Base-by-base conservation (phyloP, 1,284 basidiomycete species). In the Moniliella sp. region DNA sequence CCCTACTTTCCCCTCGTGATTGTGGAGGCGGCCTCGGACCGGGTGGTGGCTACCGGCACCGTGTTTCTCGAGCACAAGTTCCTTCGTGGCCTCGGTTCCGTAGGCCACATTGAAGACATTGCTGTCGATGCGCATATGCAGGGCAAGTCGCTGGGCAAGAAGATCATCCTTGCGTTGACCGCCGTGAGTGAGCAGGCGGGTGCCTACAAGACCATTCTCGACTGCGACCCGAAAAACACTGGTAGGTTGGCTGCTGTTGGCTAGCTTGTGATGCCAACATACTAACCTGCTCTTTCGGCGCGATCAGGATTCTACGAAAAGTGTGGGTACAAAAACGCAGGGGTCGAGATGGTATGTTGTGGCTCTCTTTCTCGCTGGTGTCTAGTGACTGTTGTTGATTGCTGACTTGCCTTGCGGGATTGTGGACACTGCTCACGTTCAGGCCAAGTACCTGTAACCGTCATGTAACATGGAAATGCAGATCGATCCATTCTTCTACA, bases 41-140 rank as follows among this genome's bases (percentile, higher is more conserved):
- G 67, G 43, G 74, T 97, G 52, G 77, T 88, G 25, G 84, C 71
- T 15, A 73, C 77, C 14, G 88, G 84, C 10, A 74, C 75, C 4
- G 66, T 91, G 30, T 74, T 94, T 54, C 61, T 88, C 40, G 84
- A 93, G 62, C 76, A 75, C 66, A 94, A 97, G 67, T 93, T 94
- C 67, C 65, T 84, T 14, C 70, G 83, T 15, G 72, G 70, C 5
- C 66, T 77, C 11, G 80, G 80, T 13, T 67, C 69, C 35, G 79
- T 82, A 5, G 88, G 83, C 0, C 88, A 97, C 58, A 88, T 97
- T 41, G 88, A 97, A 64, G 88, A 97, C 58, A 93, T 97, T 43
- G 83, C 82, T 1, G 86, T 94, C 3, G 75, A 80, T 62, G 74
- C 76, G 62, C 67, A 64, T 27, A 73, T 76, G 61, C 82, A 91